Conservation (phyloP, 768 basidiomycete species). For the Phlebiopsis gigantea region DNA sequence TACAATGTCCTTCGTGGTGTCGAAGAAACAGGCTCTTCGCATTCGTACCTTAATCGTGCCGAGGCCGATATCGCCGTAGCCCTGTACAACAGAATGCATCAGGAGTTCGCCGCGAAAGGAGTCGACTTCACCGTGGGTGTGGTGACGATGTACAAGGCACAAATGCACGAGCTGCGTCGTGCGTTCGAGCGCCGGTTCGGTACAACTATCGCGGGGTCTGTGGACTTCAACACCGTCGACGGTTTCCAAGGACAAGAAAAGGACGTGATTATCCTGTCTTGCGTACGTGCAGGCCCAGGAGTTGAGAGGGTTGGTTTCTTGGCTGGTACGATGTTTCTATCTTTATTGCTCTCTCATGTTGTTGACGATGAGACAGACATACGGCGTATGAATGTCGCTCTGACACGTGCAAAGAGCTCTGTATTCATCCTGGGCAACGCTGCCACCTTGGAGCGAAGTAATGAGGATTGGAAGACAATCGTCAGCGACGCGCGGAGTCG, state of each 20-base stretch:
- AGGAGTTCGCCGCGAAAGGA: slow-evolving; percentile 51
- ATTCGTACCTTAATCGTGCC: slow-evolving; percentile 68
- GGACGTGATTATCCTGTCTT: slow-evolving; percentile 95
- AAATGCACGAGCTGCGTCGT: slow-evolving; percentile 68
- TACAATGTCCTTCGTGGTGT: slow-evolving; percentile 69
- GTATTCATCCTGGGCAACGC: slow-evolving; percentile 91
- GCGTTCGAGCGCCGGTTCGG: slow-evolving; percentile 73
- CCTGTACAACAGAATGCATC: slow-evolving; percentile 66
- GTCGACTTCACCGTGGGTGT: slow-evolving; percentile 59
- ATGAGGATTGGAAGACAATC: slow-evolving; percentile 73
- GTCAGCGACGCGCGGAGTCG: slow-evolving; percentile 70
- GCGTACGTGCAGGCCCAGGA: slow-evolving; percentile 90
- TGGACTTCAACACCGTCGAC: slow-evolving; percentile 97
- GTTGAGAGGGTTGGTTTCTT: slow-evolving; percentile 83
- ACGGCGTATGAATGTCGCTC: slow-evolving; percentile 96
- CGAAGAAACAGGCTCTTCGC: slow-evolving; percentile 56
- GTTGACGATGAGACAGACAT: slow-evolving; percentile 38
- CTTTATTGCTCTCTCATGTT: not conserved
- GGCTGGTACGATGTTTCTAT: slow-evolving; percentile 48
- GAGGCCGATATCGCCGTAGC: slow-evolving; percentile 76
- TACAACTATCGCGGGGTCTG: slow-evolving; percentile 53
- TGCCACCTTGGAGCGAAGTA: slow-evolving; percentile 82
- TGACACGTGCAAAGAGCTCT: slow-evolving; percentile 94
- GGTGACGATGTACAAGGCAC: slow-evolving; percentile 93
- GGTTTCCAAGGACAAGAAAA: slow-evolving; percentile 99